A percentile compares a stretch with the other conserved stretches of the same genome.
These are phyloP conservation scores for Ophiostoma sp. DNA, from an alignment of 2,329 filamentous ascomycete species.

Conservation along the genomic window DNA sequence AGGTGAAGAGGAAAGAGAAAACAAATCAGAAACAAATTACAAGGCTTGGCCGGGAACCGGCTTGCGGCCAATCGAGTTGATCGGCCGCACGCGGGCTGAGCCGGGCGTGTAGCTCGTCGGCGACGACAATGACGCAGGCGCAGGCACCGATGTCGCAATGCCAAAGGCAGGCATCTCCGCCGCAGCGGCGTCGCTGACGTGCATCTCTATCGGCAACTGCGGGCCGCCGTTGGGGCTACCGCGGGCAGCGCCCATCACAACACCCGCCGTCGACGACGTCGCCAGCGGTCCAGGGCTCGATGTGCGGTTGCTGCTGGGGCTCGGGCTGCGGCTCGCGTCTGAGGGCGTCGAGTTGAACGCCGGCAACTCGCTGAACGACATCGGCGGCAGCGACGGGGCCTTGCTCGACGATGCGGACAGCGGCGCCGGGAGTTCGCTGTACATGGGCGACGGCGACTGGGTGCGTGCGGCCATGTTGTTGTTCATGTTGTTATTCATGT, in stretches of 20 bases:
- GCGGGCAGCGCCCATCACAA: slow-evolving; percentile 30
- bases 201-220: slow-evolving; percentile 27
- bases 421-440: slow-evolving; percentile 29
- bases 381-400: slow-evolving; percentile 13
- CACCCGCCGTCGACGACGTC: slow-evolving; percentile 30
- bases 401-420: neutral
- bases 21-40: slow-evolving; percentile 27
- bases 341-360: neutral
- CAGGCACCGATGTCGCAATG: slow-evolving; percentile 41
- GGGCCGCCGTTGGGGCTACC: slow-evolving; percentile 25
- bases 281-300: slow-evolving; percentile 31
- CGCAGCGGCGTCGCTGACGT: slow-evolving; percentile 31
- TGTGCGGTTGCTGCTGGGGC: slow-evolving; percentile 10
- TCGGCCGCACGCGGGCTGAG: slow-evolving; percentile 28
- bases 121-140: slow-evolving; percentile 33
- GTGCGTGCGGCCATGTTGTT: slow-evolving; percentile 25
- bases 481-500: neutral
- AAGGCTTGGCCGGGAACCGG: slow-evolving; percentile 53
- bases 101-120: slow-evolving; percentile 38
- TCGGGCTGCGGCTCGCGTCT: slow-evolving; percentile 12
- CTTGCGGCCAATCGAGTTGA: slow-evolving; percentile 47
- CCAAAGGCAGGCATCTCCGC: slow-evolving; percentile 40
- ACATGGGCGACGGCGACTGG: slow-evolving; percentile 38
- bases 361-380: slow-evolving; percentile 14
- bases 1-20: neutral